Percentiles rank a stretch among this genome's conserved stretches.
Evolutionary conservation across 495 filamentous ascomycete genomes (phyloP).

Genomic region (Podospora australis): DNA sequence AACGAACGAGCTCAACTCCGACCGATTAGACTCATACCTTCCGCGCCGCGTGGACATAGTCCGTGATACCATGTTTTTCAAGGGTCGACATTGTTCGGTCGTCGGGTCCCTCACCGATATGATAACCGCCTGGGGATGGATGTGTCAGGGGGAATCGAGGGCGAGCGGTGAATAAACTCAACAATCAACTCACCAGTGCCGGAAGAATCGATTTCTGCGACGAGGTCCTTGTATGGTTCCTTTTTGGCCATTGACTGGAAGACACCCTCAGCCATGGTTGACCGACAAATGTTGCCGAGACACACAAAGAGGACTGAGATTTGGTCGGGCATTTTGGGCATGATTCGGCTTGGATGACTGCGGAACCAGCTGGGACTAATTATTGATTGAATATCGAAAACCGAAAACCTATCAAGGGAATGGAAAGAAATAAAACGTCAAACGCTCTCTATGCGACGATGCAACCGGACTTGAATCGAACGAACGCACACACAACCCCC

Average conservation of each 20-base stretch:
- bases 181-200: conserved; percentile 50
- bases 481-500: too few species aligned
- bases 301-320: conserved; percentile 91
- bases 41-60: conserved; percentile 72
- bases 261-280: conserved; percentile 92
- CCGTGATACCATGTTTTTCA: conserved; percentile 60
- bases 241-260: conserved; percentile 66
- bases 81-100: conserved; percentile 80
- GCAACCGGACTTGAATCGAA: too few species aligned
- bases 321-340: conserved; percentile 23
- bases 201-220: conserved; percentile 75
- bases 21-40: conserved; percentile 44
- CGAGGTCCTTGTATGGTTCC: conserved; percentile 47
- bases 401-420: too few species aligned
- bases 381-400: too few species aligned
- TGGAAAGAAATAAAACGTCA: not conserved
- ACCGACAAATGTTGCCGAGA: conserved; percentile 91
- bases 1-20: too few species aligned
- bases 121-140: conserved; percentile 56
- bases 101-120: conserved; percentile 66
- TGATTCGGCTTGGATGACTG: too few species aligned
- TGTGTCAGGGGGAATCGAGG: not conserved
- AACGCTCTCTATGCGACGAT: too few species aligned
- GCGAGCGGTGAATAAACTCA: too few species aligned
- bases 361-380: too few species aligned